Conservation (phyloP, 331 rosid genomes). For the Dryas integrifolia region DNA sequence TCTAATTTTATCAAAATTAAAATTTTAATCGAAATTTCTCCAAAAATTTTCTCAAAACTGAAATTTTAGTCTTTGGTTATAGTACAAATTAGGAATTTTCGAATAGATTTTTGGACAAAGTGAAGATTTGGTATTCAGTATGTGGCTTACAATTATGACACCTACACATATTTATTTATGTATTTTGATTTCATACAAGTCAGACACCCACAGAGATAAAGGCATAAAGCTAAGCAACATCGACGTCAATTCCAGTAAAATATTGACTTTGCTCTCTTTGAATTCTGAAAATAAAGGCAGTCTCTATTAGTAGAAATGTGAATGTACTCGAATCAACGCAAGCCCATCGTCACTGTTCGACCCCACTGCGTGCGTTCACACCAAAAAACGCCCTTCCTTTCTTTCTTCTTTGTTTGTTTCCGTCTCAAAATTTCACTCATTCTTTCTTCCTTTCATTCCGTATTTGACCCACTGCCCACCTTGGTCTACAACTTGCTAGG, state of each 20-base stretch:
- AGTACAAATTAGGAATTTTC: too few species aligned
- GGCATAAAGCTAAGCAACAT: not conserved
- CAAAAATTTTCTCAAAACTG: too few species aligned
- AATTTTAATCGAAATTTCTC: too few species aligned
- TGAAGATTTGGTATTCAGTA: too few species aligned
- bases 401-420: slow-evolving; percentile 3
- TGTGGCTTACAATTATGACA: too few species aligned
- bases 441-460: not conserved
- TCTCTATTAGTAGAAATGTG: too few species aligned
- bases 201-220: not conserved
- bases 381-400: not conserved
- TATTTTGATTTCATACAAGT: not conserved
- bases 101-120: too few species aligned
- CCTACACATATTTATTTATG: not conserved
- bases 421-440: not conserved
- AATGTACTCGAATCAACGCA: not conserved
- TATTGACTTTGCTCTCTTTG: not conserved
- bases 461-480: not conserved
- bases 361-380: not conserved
- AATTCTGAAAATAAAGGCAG: too few species aligned
- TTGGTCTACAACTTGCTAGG: not conserved
- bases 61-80: too few species aligned
- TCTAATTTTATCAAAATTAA: too few species aligned
- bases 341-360: not conserved
- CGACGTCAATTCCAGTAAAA: not conserved